These are phyloP conservation scores for Cenchrus americanus DNA, from an alignment of 176 grass and related monocot species.

Conservation along the genomic window DNA sequence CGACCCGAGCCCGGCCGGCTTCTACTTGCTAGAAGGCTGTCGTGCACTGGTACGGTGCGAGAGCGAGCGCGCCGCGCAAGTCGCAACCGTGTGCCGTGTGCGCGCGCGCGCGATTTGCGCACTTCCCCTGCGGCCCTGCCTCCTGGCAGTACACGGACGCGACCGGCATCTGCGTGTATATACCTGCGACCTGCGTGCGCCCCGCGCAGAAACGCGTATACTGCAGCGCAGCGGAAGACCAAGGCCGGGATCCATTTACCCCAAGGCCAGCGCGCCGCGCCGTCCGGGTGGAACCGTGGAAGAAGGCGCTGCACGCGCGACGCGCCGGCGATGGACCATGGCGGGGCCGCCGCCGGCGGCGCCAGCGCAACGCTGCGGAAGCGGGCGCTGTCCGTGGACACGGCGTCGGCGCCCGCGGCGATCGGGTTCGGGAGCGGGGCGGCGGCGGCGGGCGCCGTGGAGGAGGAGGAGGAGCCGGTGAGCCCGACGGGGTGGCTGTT, in stretches of 20 bases:
- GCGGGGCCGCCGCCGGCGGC: background rate
- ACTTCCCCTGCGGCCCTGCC: background rate
- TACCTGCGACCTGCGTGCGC: background rate
- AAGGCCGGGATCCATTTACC: too few species aligned
- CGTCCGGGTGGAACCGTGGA: background rate
- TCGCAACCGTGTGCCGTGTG: background rate
- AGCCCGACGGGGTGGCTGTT: constrained; percentile 80
- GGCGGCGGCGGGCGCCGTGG: background rate
- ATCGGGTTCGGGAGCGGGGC: background rate
- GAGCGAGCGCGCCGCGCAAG: background rate
- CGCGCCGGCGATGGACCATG: constrained; percentile 20
- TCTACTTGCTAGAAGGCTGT: background rate
- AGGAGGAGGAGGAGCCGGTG: constrained; percentile 50
- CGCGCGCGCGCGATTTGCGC: background rate
- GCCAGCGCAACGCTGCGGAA: constrained; percentile 33
- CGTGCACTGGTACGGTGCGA: too few species aligned
- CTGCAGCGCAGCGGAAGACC: background rate
- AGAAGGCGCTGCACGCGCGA: too few species aligned
- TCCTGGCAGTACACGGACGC: background rate
- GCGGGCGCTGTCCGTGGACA: constrained; percentile 34
- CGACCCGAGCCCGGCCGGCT: background rate
- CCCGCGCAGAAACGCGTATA: background rate
- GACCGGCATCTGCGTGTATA: background rate
- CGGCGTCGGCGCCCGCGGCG: background rate
- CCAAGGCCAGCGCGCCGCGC: too few species aligned